Conservation (phyloP, 352 stramenopile genomes). For the Phytophthora pluvialis region DNA sequence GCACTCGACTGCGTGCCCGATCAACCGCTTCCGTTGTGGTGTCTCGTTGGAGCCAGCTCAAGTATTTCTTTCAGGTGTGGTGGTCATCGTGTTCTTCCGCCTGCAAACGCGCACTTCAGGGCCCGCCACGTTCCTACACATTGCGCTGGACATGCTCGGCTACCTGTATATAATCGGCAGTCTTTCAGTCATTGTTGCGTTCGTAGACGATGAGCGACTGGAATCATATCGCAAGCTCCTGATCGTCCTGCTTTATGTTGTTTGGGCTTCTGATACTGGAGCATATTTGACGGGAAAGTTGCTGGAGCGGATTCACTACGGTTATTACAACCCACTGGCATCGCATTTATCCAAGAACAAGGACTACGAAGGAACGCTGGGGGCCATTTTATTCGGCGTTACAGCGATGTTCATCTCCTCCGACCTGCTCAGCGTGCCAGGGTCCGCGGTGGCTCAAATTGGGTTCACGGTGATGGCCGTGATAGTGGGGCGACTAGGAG, state of each 20-base stretch:
- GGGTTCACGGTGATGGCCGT: slow-evolving; percentile 91
- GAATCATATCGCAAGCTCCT: slow-evolving; percentile 67
- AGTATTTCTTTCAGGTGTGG: slow-evolving; percentile 56
- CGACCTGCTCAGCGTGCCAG: slow-evolving; percentile 75
- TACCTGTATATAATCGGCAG: slow-evolving; percentile 77
- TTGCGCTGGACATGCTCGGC: slow-evolving; percentile 69
- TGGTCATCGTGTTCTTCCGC: slow-evolving; percentile 67
- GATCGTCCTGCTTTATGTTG: slow-evolving; percentile 73
- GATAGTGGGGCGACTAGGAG: slow-evolving; percentile 93
- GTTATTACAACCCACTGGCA: slow-evolving; percentile 84
- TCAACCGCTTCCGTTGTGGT: slow-evolving; percentile 77
- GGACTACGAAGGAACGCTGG: slow-evolving; percentile 94
- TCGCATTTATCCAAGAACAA: slow-evolving; percentile 95
- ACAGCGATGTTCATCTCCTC: slow-evolving; percentile 88
- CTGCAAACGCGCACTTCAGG: slow-evolving; percentile 39
- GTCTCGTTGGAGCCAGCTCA: slow-evolving; percentile 52
- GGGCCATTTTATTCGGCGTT: slow-evolving; percentile 82
- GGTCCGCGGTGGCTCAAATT: slow-evolving; percentile 78
- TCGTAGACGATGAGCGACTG: slow-evolving; percentile 67
- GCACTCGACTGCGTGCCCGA: slow-evolving; percentile 68
- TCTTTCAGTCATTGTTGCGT: slow-evolving; percentile 65
- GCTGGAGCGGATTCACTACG: slow-evolving; percentile 89
- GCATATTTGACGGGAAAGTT: slow-evolving; percentile 94
- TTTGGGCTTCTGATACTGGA: slow-evolving; percentile 91
- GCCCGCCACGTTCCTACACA: slow-evolving; percentile 41